Evolutionary conservation across 2,329 filamentous ascomycete genomes (phyloP), one percentile per base, ranked within the genome.

Genomic region (Talaromyces sp.): DNA sequence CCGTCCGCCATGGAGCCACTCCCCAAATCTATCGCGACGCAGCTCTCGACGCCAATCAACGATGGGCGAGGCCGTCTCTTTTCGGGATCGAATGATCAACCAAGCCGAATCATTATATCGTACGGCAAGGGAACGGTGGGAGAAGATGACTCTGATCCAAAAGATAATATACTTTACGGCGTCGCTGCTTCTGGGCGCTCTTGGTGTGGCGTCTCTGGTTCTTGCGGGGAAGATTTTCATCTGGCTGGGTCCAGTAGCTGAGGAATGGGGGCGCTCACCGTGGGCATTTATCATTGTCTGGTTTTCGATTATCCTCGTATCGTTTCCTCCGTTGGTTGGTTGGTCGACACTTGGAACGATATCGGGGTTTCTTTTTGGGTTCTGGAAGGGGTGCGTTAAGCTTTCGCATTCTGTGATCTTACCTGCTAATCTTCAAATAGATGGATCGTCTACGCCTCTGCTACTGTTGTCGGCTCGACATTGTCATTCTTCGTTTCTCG

Each of bases 261-360:
- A 88, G 75, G 85, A 86, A 69, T 97, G 93, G 93, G 87, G 92
- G 72, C 84, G 87, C 35, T 81, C 93, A 5, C 85, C 82, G 0
- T 88, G 85, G 61, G 94, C 92, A 50, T 91, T 88, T 82, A 77
- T 88, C 67, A 85, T 97, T 59, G 83, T 95, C 45, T 96, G 92
- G 86, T 75, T 85, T 37, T 81, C 91, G 70, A 89, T 90, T 41
- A 92, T 93, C 75, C 74, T 85, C 47, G 90, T 93, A 17, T 91
- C 89, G 2, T 96, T 97, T 76, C 93, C 93, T 22, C 93, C 93
- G 2, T 78, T 96, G 71, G 89, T 97, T 68, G 93, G 93, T 15
- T 97, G 96, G 82, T 91, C 89, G 67, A 91, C 90, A 1, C 89
- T 89, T 71, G 82, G 90, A 35, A 91, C 89, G 1, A 83, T 90